Evolutionary conservation across 768 basidiomycete genomes (phyloP).

Genomic region (Inosperma sp.): DNA sequence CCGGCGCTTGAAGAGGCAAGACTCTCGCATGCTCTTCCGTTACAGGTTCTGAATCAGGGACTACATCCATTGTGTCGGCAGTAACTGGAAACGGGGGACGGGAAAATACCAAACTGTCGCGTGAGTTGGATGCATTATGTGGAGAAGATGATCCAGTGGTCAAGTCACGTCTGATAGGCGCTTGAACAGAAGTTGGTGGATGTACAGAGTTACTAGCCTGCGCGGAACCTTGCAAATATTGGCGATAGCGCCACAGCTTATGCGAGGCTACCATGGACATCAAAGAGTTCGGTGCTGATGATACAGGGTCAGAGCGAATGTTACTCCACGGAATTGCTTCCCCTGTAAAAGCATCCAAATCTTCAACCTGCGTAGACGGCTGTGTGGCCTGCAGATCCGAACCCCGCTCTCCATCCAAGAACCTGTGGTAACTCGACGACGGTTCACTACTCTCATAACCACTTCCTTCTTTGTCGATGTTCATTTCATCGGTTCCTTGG

Average conservation of each 20-base stretch:
- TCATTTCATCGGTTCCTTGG: conserved; percentile 3
- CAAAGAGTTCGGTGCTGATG: conserved; percentile 18
- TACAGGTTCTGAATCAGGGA: conserved; percentile 63
- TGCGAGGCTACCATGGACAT: conserved; percentile 25
- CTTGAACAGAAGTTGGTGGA: conserved; percentile 1
- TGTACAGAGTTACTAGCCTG: not conserved
- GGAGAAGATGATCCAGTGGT: conserved; percentile 11
- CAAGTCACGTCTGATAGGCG: not conserved
- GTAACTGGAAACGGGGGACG: conserved; percentile 8
- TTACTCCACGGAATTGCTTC: conserved; percentile 12
- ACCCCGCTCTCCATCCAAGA: conserved; percentile 29
- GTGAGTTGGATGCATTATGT: not conserved
- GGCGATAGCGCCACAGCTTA: conserved; percentile 27
- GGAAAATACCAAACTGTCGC: not conserved
- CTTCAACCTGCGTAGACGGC: conserved; percentile 32
- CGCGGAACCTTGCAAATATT: conserved; percentile 6
- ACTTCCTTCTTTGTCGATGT: conserved; percentile 16
- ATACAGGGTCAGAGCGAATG: conserved; percentile 11
- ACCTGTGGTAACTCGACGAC: conserved; percentile 38
- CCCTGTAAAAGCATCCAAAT: conserved; percentile 13
- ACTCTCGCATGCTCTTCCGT: too few species aligned
- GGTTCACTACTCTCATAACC: conserved; percentile 35
- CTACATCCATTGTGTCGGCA: conserved; percentile 39
- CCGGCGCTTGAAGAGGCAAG: too few species aligned
- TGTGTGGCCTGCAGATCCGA: conserved; percentile 29